A percentile compares a stretch with the other conserved stretches of the same genome.
Evolutionary conservation across 768 basidiomycete genomes (phyloP).

Genomic region (Leccinum variicolor): DNA sequence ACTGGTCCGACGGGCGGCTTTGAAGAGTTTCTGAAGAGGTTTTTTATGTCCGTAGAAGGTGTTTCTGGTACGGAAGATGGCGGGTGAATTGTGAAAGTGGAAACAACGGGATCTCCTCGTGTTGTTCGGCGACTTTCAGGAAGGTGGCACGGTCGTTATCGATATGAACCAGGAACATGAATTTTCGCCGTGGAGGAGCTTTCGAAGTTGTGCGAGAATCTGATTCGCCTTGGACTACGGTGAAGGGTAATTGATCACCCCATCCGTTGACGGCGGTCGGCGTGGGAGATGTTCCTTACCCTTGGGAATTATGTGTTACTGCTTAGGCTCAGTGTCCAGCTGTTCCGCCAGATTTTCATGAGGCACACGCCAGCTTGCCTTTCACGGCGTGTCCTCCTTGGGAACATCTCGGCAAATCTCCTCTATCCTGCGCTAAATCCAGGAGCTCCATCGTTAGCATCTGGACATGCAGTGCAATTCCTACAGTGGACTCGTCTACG

Average conservation of each 20-base stretch:
- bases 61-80: neutral
- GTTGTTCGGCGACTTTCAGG: neutral
- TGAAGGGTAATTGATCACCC: conserved; percentile 10
- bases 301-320: conserved; percentile 15
- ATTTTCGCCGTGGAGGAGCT: conserved; percentile 7
- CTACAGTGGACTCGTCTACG: neutral
- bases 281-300: conserved; percentile 12
- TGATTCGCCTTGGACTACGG: conserved; percentile 5
- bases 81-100: neutral
- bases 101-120: neutral
- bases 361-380: neutral
- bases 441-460: conserved; percentile 1
- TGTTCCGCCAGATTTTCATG: conserved; percentile 27
- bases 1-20: neutral
- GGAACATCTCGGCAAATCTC: conserved; percentile 26
- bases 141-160: conserved; percentile 4
- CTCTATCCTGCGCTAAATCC: neutral
- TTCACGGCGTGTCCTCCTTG: conserved; percentile 21
- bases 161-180: conserved; percentile 12
- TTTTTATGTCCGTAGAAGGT: neutral
- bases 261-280: neutral
- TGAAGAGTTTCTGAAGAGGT: neutral
- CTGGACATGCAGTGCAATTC: neutral
- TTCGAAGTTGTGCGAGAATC: conserved; percentile 1
- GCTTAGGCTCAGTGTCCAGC: neutral